phyloP scores from a whole-genome alignment of 2,329 filamentous ascomycete species.

The Penicillium brasilianum region DNA sequence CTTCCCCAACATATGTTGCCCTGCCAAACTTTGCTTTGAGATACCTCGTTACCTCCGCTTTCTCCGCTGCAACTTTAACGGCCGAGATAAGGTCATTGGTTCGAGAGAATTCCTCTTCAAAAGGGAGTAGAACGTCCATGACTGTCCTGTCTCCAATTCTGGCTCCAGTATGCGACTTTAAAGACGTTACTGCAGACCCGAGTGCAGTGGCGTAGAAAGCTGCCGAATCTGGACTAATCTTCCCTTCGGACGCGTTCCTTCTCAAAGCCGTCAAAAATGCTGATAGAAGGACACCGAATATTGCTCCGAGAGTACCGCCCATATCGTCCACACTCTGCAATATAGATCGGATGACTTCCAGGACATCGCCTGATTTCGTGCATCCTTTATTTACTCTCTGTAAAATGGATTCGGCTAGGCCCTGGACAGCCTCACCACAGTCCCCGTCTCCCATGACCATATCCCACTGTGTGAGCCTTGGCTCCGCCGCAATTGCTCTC shows the following conservation, averaged over 20 bases:
- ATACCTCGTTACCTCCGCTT: slow-evolving; percentile 15
- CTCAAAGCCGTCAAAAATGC: not conserved
- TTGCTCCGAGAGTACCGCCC: slow-evolving; percentile 4
- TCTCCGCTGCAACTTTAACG: slow-evolving; percentile 10
- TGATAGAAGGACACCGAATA: slow-evolving; percentile 1
- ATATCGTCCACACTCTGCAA: slow-evolving; percentile 1
- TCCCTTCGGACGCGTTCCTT: not conserved
- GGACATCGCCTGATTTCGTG: not conserved
- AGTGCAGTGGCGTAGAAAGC: slow-evolving; percentile 1
- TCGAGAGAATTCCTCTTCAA: slow-evolving; percentile 1
- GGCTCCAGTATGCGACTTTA: slow-evolving; percentile 16
- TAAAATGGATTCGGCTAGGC: slow-evolving; percentile 15
- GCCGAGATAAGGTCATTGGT: slow-evolving; percentile 8
- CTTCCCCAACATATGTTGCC: slow-evolving; percentile 17
- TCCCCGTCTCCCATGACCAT: slow-evolving; percentile 23
- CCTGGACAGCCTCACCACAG: slow-evolving; percentile 15
- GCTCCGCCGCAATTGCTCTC: slow-evolving; percentile 13
- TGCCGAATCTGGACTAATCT: not conserved
- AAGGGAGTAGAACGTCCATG: slow-evolving; percentile 20
- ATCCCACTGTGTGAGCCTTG: slow-evolving; percentile 20
- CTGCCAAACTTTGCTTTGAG: slow-evolving; percentile 17
- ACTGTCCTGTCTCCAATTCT: slow-evolving; percentile 14
- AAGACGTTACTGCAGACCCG: slow-evolving; percentile 6
- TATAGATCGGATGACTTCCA: slow-evolving; percentile 4
- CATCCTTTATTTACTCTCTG: not conserved